Evolutionary conservation across 768 basidiomycete species (phyloP).

Genomic region (Lentinula boryana): DNA sequence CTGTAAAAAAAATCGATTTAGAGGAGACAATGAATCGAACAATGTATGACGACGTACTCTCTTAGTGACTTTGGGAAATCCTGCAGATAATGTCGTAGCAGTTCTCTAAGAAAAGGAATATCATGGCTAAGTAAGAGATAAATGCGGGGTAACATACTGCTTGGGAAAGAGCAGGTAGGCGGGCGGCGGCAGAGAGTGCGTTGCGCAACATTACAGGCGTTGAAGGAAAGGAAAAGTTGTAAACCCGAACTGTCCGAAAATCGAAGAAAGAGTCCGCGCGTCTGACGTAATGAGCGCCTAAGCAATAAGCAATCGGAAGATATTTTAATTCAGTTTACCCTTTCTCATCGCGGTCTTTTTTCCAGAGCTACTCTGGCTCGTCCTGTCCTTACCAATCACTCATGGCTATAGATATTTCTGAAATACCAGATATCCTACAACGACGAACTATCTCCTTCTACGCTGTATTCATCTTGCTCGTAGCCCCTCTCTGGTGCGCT

Average conservation of each 20-base stretch:
- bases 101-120: conserved; percentile 37
- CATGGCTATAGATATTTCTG: conserved; percentile 10
- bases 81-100: conserved; percentile 74
- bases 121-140: neutral
- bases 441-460: conserved; percentile 49
- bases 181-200: conserved; percentile 49
- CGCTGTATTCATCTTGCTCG: conserved; percentile 45
- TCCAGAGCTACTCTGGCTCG: conserved; percentile 2
- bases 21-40: conserved; percentile 9
- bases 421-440: conserved; percentile 29
- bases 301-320: neutral
- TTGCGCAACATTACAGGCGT: conserved; percentile 59
- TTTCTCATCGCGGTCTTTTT: neutral
- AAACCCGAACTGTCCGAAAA: conserved; percentile 12
- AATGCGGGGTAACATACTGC: conserved; percentile 33
- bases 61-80: conserved; percentile 69
- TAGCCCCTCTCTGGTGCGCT: conserved; percentile 60
- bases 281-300: neutral
- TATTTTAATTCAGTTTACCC: neutral
- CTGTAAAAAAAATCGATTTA: conserved; percentile 31
- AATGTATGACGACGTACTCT: conserved; percentile 40
- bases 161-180: conserved; percentile 40
- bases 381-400: conserved; percentile 2
- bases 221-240: conserved; percentile 15
- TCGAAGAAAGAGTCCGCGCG: conserved; percentile 22